These are phyloP conservation scores for Claviceps africana DNA, from an alignment of 2,329 filamentous ascomycete genomes.

Conservation along the genomic window DNA sequence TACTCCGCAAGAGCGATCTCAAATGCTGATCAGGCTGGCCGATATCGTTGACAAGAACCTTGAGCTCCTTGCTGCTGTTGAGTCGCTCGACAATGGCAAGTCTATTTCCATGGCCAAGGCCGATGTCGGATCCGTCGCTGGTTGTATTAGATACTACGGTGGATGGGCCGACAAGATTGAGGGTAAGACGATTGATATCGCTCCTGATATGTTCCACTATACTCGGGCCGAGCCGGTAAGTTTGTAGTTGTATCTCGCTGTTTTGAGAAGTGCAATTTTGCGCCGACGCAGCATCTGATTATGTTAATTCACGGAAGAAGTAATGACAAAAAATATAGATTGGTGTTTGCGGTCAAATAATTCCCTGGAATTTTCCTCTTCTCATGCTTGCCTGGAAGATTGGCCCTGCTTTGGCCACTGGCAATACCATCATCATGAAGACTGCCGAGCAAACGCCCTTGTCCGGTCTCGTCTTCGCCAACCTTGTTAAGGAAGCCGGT, in stretches of 20 bases:
- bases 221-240: constrained; percentile 57
- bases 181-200: constrained; percentile 74
- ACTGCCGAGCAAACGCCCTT: constrained; percentile 65
- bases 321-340: constrained; percentile 21
- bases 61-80: constrained; percentile 65
- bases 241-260: constrained; percentile 4
- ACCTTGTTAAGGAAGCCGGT: constrained; percentile 58
- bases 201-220: constrained; percentile 70
- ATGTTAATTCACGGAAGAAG: not conserved
- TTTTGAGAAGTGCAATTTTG: not conserved
- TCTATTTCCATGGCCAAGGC: constrained; percentile 61
- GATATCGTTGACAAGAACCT: constrained; percentile 66
- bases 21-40: constrained; percentile 60
- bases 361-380: constrained; percentile 79
- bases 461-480: constrained; percentile 50
- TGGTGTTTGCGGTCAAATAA: constrained; percentile 75
- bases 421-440: constrained; percentile 62
- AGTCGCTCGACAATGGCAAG: constrained; percentile 84
- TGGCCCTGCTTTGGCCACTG: constrained; percentile 55
- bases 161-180: constrained; percentile 88
- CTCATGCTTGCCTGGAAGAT: constrained; percentile 79
- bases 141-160: constrained; percentile 58
- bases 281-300: not conserved
- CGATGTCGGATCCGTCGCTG: constrained; percentile 54
- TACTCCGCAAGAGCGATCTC: constrained; percentile 57